Conservation (phyloP, 73 alveolate species). For the Durusdinium trenchii region DNA sequence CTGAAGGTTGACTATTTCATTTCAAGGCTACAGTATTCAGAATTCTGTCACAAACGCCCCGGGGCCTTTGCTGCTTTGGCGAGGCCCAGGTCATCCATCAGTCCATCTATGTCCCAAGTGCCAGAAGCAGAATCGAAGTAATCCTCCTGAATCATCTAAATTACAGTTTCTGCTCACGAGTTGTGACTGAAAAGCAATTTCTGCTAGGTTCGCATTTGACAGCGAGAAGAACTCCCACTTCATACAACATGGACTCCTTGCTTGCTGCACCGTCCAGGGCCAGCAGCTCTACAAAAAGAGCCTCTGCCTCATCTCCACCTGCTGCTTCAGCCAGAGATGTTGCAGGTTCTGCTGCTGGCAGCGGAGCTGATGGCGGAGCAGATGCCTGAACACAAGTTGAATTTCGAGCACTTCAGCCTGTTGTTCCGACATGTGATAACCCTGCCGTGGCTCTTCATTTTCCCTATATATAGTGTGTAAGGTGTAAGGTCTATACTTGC, state of each 20-base stretch:
- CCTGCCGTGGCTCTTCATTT: too few species aligned
- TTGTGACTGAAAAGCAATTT: too few species aligned
- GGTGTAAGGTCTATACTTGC: too few species aligned
- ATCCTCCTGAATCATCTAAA: neutral
- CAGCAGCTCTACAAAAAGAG: constrained; percentile 12
- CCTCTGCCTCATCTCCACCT: neutral
- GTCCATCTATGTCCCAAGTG: constrained; percentile 29
- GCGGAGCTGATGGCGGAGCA: neutral
- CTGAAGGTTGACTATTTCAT: neutral
- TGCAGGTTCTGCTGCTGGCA: neutral
- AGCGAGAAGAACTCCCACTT: neutral
- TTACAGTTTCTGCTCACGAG: neutral
- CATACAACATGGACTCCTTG: neutral
- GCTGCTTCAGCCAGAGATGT: neutral
- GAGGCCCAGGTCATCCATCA: constrained; percentile 35
- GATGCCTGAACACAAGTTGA: too few species aligned
- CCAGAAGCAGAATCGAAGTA: constrained; percentile 48
- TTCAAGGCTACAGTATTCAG: neutral
- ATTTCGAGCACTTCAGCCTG: too few species aligned
- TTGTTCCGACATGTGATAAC: too few species aligned
- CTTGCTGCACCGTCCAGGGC: constrained; percentile 42
- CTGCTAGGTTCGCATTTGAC: neutral
- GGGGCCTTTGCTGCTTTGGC: neutral
- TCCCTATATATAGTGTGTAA: too few species aligned
- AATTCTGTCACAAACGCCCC: neutral